Base-by-base conservation (phyloP, 495 filamentous ascomycete species). In the Penicillium simplicissimum region DNA sequence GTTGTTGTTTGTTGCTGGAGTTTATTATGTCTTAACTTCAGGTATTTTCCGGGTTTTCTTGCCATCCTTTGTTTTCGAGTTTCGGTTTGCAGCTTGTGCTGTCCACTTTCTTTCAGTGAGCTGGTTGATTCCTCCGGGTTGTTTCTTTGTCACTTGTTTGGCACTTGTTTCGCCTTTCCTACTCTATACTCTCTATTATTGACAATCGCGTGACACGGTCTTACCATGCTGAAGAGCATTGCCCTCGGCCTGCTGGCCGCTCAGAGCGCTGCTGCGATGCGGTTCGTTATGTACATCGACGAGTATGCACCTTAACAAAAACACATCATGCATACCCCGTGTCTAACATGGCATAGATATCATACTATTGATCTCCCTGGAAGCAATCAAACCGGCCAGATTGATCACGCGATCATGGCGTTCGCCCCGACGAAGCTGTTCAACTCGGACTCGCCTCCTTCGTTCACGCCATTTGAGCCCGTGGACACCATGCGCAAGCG, bases 361-460 rank as follows among this genome's bases (percentile, higher is more conserved):
- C 76, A 79, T 57, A 66, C 55, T 1, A 53, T 55, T 14, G 67
- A 58, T 17, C 71, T 78, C 1, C 77, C 75, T 0, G 49, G 65
- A 15, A 56, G 40, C 1, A 35, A 72, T 17, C 34, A 69, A 23
- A 79, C 77, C 0, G 13, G 65, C 8, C 68, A 63, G 10, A 71
- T 79, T 35, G 73, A 72, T 11, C 85, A 90, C 73, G 88, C 89
- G 3, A 84, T 87, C 19, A 77, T 91, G 70, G 87, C 84, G 0
- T 91, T 92, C 60, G 88, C 90, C 67, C 79, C 74, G 13, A 81
- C 88, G 0, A 76, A 74, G 14, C 63, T 76, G 14, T 91, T 92
- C 78, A 88, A 87, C 66, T 73, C 77, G 4, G 78, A 77, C 21
- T 70, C 74, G 0, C 68, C 79, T 0, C 63, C 71, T 25, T 71